phyloP scores from a whole-genome alignment of 2,329 filamentous ascomycete species.

The Hypoxylon sp. region DNA sequence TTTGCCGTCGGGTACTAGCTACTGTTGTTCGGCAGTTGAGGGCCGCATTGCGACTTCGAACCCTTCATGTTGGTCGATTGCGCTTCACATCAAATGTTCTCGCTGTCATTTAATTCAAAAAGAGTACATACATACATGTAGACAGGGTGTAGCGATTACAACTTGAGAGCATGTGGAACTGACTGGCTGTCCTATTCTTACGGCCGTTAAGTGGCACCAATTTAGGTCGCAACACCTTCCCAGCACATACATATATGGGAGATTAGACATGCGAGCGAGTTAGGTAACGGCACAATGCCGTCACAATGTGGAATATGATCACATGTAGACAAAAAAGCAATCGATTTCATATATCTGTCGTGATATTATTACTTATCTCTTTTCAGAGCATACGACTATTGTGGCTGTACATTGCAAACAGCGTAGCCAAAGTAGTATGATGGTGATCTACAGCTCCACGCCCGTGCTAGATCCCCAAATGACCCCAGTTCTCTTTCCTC shows the following conservation, averaged over 20 bases:
- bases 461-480: conserved; percentile 27
- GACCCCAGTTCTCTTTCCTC: background rate
- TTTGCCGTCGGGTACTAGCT: conserved; percentile 34
- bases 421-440: conserved; percentile 24
- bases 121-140: too few species aligned
- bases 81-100: background rate
- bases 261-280: conserved; percentile 1
- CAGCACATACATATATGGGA: background rate
- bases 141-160: background rate
- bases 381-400: conserved; percentile 12
- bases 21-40: conserved; percentile 21
- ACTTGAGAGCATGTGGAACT: background rate
- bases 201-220: conserved; percentile 19
- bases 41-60: background rate
- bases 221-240: too few species aligned
- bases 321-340: background rate
- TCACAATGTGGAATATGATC: background rate
- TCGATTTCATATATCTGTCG: conserved; percentile 18
- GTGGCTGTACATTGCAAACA: conserved; percentile 15
- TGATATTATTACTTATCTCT: conserved; percentile 26
- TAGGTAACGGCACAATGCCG: background rate
- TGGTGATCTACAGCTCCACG: conserved; percentile 24
- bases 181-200: background rate
- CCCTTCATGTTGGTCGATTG: background rate
- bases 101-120: background rate